Evolutionary conservation across 331 rosid genomes (phyloP), one percentile per base, ranked within the genome.

Genomic region (Malus hybrid): DNA sequence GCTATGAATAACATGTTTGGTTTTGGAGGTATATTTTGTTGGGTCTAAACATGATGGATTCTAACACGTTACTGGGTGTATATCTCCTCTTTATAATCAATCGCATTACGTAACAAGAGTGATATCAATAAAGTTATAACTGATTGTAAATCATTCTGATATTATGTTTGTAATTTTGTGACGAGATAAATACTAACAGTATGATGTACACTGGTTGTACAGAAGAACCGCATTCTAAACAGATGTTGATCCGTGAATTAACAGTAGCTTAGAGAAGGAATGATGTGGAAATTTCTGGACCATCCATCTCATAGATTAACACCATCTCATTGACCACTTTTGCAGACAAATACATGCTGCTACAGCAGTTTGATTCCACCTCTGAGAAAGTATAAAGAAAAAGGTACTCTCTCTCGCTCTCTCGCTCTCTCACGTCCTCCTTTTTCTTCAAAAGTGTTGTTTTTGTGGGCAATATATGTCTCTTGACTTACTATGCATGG

Each of bases 321-420:
- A 66, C 8, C 31, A 59, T 79, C 65, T 57, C 36, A 57, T 33
- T 63, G 56, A 27, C 19, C 29, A 62, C 39, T 69, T 72, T 36
- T 66, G 14, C 16, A 24, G 29, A 70, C 65, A 61, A 69, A 52
- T 54, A 63, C 57, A 16, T 16, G 64, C 19, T 50, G 65, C 68
- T 73, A 52, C 18, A 28, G 59, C 54, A 16, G 44, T 61, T 75
- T 76, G 44, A 62, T 69, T 50, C 70, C 80, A 70, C 73, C 52
- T 5, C 61, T 32, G 60, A 80, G 44, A 82, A 69, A 73, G 78
- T 57, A 33, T 24, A 57, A 62, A 76, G 28, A 67, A 55, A 42
- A 71, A 79, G 74, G 71, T 46, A 24, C 67, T 4, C 71, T 55
- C 10, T 50, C 55, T 0, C 44, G 44, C 71, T 55, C 10, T 50